Evolutionary conservation across 108 stramenopile species (phyloP), one percentile per base, ranked within the genome.

Genomic region (Nitzschia sp.): DNA sequence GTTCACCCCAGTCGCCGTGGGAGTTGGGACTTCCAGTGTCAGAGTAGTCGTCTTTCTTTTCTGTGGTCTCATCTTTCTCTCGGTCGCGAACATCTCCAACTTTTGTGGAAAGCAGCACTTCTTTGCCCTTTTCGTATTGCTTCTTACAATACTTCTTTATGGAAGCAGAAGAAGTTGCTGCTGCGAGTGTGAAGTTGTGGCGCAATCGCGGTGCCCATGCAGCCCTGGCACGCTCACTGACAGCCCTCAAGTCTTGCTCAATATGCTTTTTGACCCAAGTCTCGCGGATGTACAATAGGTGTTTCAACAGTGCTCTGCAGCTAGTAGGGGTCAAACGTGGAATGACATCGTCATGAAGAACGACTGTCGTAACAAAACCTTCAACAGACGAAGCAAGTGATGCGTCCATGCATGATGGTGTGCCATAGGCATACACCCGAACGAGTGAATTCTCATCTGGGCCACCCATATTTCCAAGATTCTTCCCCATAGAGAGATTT

Each of bases 271-370:
- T 87, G 9, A 93, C 92, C 92, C 94, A 91, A 42, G 90, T 91
- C 61, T 93, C 87, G 38, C 90, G 81, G 58, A 93, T 86, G 55
- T 87, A 74, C 44, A 95, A 74, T 10, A 97, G 77, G 60, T 95
- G 92, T 62, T 90, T 89, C 70, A 96, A 60, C 48, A 95, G 73
- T 2, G 80, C 83, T 24, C 95, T 84, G 34, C 95, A 92, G 50
- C 86, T 88, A 38, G 85, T 89, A 9, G 95, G 93, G 34, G 95
- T 98, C 61, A 98, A 74, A 1, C 96, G 89, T 1, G 96, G 95
- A 38, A 98, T 83, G 42, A 95, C 91, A 73, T 98, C 97, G 72
- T 98, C 97, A 56, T 96, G 96, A 15, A 94, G 73, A 15, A 97
- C 82, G 15, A 87, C 88, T 53, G 85, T 88, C n/a, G 88, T 91